Evolutionary conservation across 2,329 filamentous ascomycete species (phyloP).

Genomic region (Tolypocladium tropicale): DNA sequence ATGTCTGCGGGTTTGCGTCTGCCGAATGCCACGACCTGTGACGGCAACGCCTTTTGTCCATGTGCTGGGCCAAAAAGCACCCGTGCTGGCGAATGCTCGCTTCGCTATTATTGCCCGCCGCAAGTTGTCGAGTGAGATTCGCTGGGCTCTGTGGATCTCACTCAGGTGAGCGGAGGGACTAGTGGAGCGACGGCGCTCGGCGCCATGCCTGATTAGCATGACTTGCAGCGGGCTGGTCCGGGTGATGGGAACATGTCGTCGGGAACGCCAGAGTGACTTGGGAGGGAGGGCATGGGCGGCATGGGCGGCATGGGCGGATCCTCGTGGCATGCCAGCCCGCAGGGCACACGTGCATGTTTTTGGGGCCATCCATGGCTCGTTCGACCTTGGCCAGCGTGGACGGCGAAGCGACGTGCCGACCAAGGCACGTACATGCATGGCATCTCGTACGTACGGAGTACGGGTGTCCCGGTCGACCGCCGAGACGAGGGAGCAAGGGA

Average conservation of each 20-base stretch:
- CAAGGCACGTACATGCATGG: background rate
- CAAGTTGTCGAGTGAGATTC: no score
- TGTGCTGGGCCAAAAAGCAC: background rate
- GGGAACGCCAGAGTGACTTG: background rate
- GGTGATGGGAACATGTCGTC: constrained; percentile 4
- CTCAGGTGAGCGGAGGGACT: background rate
- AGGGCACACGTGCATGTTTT: no score
- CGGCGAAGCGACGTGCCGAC: background rate
- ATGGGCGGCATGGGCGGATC: background rate
- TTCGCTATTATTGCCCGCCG: no score
- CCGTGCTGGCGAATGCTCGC: background rate
- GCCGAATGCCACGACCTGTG: background rate
- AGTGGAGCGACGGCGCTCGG: constrained; percentile 1
- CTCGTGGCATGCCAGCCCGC: background rate
- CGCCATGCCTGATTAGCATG: constrained; percentile 16
- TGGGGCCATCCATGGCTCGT: background rate
- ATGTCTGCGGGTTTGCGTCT: no score
- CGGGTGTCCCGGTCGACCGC: no score
- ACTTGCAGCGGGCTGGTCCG: constrained; percentile 19
- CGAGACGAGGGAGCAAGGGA: background rate
- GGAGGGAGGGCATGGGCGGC: background rate
- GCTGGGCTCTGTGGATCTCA: background rate
- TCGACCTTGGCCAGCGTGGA: background rate
- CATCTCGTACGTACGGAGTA: no score
- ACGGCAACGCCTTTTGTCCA: no score